Evolutionary conservation across 257 asterid genomes (phyloP), one percentile per base, ranked within the genome.

Genomic region (Solanum clarkiae): DNA sequence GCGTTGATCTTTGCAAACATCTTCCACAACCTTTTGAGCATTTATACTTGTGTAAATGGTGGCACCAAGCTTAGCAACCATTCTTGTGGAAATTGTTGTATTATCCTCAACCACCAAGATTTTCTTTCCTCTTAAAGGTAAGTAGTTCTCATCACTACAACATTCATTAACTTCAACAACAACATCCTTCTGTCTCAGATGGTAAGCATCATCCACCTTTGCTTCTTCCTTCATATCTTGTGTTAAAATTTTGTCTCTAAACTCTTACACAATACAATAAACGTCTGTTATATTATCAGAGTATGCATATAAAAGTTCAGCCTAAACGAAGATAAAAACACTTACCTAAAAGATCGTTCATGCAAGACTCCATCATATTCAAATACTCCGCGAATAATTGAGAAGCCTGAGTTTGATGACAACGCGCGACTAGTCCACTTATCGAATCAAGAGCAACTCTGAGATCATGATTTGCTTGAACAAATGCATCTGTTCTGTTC

Each of bases 391-490:
- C 80, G 66, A 92, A 68, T 12, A 4, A 36, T 36, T 36, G 40
- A 36, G 40, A 36, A 36, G 5, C 40, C 40, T 36, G 40, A 36
- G 40, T 36, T 8, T 9, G 51, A 45, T 45, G 10, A 55, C 18
- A 56, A n/a, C 7, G 8, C 22, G 17, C 8, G 20, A 56, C 18
- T 56, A 56, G 3, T 65, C 94, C 93, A 4, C 47, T 84, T 10
- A 93, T 89, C 68, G 92, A 97, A 11, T 95, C 94, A 55, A 93
- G 86, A 24, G 92, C 84, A 42, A 92, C 93, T 17, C 97, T 96
- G 3, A 95, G 87, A 83, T 95, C 96, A 13, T 91, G 97, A 91
- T 93, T 93, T 22, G 97, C 97, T 5, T 89, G 91, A 2, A 95
- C 94, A 57, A 93, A 93, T 20, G 6, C 29, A 59, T 18, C 9